Base-by-base conservation (phyloP, 164 flowering plant species). In the Warburgia ugandensis region DNA sequence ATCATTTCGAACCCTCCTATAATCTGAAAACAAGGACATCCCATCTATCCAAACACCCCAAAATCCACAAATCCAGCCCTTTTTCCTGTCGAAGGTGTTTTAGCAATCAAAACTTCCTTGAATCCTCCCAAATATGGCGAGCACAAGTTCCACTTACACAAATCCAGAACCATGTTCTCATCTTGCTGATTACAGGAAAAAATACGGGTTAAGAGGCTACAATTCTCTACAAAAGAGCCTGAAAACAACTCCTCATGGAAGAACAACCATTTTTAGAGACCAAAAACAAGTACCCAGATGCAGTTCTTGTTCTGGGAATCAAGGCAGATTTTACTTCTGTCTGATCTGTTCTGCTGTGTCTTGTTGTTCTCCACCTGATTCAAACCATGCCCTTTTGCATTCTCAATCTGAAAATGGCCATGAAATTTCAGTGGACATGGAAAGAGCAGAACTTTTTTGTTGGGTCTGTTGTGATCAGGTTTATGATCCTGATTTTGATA, bases 401-500 rank as follows among this genome's bases (percentile, higher is more conserved):
- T 29, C 68, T 37, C 69, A 69, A 41, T 42, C 70, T 14, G 45
- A 62, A 17, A 52, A 35, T 28, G 84, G 84, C 21, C 97, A 88
- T 60, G 83, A 71, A 38, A 68, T 84, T 39, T 64, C 70, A 17
- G 77, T 87, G 1, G 94, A 84, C 57, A 50, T 80, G 45, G 84
- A 76, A 48, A 76, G 87, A 54, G 75, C 88, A 3, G 96, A 87
- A 73, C 84, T 87, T 54, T 87, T 73, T 49, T 87, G 96, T 48
- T 69, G 68, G 35, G 61, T 52, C 30, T 87, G 96, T 41, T 45
- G 68, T 54, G 96, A 87, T 84, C 96, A 87, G 71, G 83, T 80
- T 11, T 87, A 87, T 48, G 96, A 87, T 68, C 81, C 88, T 12
- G 94, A 84, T 44, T 87, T 87, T 50, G 94, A 87, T 61, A 66